Conservation (phyloP, 805 yeast species). For the Grigorovia jiainica region DNA sequence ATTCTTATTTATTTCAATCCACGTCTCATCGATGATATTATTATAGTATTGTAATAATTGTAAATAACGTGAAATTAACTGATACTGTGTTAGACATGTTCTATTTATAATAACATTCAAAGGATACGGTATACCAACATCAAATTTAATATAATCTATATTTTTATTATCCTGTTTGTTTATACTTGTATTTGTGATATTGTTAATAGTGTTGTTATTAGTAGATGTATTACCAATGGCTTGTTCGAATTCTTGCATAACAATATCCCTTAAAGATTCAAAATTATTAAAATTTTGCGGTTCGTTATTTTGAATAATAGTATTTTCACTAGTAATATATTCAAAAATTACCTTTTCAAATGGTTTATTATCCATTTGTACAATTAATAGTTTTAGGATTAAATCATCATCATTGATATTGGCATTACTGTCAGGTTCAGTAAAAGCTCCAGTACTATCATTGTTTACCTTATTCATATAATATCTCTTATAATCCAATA, state of each 20-base stretch:
- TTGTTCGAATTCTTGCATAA: conserved; percentile 32
- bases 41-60: conserved; percentile 54
- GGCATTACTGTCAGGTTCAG: no score
- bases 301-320: conserved; percentile 1
- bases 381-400: conserved; percentile 21
- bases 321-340: conserved; percentile 7
- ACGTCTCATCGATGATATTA: conserved; percentile 49
- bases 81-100: conserved; percentile 67
- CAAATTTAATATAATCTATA: conserved; percentile 45
- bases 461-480: no score
- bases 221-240: conserved; percentile 1
- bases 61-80: conserved; percentile 65
- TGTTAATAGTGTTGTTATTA: not conserved
- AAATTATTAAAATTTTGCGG: conserved; percentile 5
- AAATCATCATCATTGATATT: no score
- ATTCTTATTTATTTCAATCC: conserved; percentile 56
- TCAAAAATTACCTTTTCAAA: conserved; percentile 15
- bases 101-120: conserved; percentile 63
- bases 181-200: not conserved
- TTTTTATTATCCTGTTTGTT: conserved; percentile 18
- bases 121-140: conserved; percentile 75
- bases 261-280: conserved; percentile 36
- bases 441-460: no score
- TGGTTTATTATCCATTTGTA: conserved; percentile 33
- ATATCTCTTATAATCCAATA: conserved; percentile 6